phyloP scores from a whole-genome alignment of 1,139 yeast species.

The Pichia terricola region DNA sequence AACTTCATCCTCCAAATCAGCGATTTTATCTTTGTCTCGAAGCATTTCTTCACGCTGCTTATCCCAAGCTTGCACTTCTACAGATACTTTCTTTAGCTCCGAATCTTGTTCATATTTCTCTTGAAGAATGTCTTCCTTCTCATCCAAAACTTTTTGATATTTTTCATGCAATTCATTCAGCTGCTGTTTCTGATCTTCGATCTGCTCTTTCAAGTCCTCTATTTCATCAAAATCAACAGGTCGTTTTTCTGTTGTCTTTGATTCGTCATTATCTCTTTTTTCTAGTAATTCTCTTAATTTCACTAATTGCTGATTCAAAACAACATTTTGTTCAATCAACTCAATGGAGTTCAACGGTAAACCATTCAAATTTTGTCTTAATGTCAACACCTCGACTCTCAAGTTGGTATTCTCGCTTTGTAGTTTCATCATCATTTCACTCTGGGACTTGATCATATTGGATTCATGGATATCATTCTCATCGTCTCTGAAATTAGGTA shows the following conservation, averaged over 20 bases:
- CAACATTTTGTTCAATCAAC: constrained; percentile 32
- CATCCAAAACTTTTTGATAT: constrained; percentile 7
- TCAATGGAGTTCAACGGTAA: constrained; percentile 36
- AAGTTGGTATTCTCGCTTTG: constrained; percentile 56
- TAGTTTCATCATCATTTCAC: constrained; percentile 38
- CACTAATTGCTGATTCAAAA: constrained; percentile 23
- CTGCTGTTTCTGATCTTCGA: constrained; percentile 7
- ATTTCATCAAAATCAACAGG: constrained; percentile 2
- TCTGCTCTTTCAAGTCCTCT: constrained; percentile 6
- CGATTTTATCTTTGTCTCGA: neutral
- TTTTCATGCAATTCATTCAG: constrained; percentile 1
- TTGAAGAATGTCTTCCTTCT: constrained; percentile 15
- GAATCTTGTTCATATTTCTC: constrained; percentile 6
- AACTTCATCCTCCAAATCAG: neutral
- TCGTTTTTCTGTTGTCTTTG: neutral
- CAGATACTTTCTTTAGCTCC: constrained; percentile 17
- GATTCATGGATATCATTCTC: constrained; percentile 8
- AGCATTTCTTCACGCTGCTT: neutral
- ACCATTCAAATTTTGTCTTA: constrained; percentile 38
- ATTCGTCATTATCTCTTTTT: neutral
- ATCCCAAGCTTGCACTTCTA: neutral
- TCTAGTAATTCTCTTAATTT: constrained; percentile 3
- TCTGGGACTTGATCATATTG: constrained; percentile 46
- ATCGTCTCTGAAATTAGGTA: constrained; percentile 21
- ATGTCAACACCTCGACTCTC: constrained; percentile 47